Conservation (phyloP, 2,329 filamentous ascomycete species). For the Myriosclerotinia curreyana region DNA sequence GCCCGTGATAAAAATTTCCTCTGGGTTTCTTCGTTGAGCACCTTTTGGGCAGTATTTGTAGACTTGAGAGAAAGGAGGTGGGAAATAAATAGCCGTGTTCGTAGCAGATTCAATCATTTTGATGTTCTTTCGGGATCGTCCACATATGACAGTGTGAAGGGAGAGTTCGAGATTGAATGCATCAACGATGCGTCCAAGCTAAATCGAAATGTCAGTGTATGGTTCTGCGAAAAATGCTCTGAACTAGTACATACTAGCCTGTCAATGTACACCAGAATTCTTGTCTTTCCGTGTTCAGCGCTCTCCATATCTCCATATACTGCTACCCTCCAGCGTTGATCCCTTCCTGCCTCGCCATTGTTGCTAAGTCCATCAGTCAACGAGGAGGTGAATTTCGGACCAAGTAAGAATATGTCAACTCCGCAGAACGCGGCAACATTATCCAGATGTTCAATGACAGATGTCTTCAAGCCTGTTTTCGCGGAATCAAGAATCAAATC, state of each 20-base stretch:
- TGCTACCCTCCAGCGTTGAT: slow-evolving; percentile 86
- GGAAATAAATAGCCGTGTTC: slow-evolving; percentile 97
- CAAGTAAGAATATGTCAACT: slow-evolving; percentile 93
- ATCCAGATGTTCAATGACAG: slow-evolving; percentile 81
- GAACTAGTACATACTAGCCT: slow-evolving; percentile 30
- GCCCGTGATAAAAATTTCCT: slow-evolving; percentile 94
- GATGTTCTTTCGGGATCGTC: slow-evolving; percentile 93
- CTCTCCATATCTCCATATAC: slow-evolving; percentile 96
- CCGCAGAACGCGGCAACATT: slow-evolving; percentile 84
- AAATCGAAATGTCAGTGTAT: slow-evolving; percentile 40
- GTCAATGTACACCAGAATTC: slow-evolving; percentile 95
- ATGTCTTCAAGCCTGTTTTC: slow-evolving; percentile 65
- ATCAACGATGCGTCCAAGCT: slow-evolving; percentile 74
- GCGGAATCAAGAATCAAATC: slow-evolving; percentile 77
- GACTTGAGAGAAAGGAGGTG: slow-evolving; percentile 85
- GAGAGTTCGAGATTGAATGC: slow-evolving; percentile 78
- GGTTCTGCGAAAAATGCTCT: slow-evolving; percentile 9
- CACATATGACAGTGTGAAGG: slow-evolving; percentile 88
- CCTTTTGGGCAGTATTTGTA: slow-evolving; percentile 86
- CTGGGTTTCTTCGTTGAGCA: slow-evolving; percentile 75
- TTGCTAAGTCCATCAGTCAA: slow-evolving; percentile 71
- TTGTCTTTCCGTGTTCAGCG: slow-evolving; percentile 93
- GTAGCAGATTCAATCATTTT: slow-evolving; percentile 95
- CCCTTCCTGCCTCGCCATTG: slow-evolving; percentile 71
- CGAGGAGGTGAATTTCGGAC: slow-evolving; percentile 78